These are phyloP conservation scores for Ambrosia artemisiifolia DNA, from an alignment of 129 eudicot species.

Conservation along the genomic window DNA sequence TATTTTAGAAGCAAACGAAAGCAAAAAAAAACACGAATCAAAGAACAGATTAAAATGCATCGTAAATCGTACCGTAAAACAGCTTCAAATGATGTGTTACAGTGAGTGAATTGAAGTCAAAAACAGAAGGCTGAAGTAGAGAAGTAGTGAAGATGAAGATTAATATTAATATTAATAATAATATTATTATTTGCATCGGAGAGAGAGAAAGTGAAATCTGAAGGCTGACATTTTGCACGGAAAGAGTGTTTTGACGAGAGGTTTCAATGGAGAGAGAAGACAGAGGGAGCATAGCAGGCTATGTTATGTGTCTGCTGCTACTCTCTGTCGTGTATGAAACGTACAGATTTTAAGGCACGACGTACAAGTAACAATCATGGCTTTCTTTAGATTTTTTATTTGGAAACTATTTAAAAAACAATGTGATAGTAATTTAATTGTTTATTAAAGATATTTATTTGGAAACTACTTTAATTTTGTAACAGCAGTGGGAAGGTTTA, in stretches of 20 bases:
- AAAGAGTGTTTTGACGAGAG: constrained; percentile 25
- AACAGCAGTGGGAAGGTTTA: no score
- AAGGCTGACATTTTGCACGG: constrained; percentile 33
- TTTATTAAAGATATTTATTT: neutral
- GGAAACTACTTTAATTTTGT: no score
- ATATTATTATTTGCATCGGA: constrained; percentile 20
- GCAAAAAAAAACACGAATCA: no score
- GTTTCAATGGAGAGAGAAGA: constrained; percentile 43
- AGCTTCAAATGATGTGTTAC: neutral
- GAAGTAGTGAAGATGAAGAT: constrained; percentile 11
- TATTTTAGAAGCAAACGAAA: no score
- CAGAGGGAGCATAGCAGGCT: constrained; percentile 27
- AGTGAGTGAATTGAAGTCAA: constrained; percentile 28
- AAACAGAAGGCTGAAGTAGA: neutral
- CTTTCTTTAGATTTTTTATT: constrained; percentile 27
- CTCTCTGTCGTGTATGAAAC: constrained; percentile 24
- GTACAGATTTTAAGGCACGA: constrained; percentile 6
- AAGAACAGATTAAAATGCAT: neutral
- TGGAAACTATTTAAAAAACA: neutral
- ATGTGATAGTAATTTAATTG: neutral
- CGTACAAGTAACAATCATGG: constrained; percentile 9
- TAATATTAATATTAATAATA: no score
- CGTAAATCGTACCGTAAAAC: constrained; percentile 4
- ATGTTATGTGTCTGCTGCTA: constrained; percentile 36
- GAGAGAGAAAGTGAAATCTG: constrained; percentile 33